These are phyloP conservation scores for Geum urbanum DNA, from an alignment of 306 rosid species.

Conservation along the genomic window DNA sequence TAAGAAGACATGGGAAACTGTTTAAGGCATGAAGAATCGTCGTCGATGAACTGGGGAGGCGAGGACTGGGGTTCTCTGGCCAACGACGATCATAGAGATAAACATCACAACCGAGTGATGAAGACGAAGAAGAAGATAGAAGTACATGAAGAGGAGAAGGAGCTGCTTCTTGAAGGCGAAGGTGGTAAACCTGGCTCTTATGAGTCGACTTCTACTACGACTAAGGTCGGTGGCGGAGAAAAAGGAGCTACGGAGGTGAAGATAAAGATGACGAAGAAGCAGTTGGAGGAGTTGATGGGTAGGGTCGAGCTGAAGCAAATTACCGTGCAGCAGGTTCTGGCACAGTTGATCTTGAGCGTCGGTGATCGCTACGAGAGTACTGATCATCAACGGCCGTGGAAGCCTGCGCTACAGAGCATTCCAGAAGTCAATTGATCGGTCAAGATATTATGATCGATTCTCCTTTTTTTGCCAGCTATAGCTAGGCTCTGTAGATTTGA, in stretches of 20 bases:
- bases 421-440: constrained; percentile 47
- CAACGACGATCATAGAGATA: background rate
- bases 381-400: constrained; percentile 51
- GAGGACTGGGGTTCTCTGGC: constrained; percentile 43
- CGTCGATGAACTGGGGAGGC: constrained; percentile 34
- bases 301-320: constrained; percentile 46
- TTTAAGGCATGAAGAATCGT: constrained; percentile 36
- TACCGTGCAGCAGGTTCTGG: constrained; percentile 51
- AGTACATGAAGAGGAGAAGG: constrained; percentile 4
- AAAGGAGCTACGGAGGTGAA: constrained; percentile 43
- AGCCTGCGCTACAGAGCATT: constrained; percentile 68
- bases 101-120: background rate
- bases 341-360: constrained; percentile 34
- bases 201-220: background rate
- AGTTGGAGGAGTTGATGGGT: constrained; percentile 50
- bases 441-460: background rate
- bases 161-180: constrained; percentile 8
- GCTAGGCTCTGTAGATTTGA: too few species aligned
- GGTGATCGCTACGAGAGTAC: constrained; percentile 26
- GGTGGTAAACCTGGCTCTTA: background rate
- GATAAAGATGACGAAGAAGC: constrained; percentile 77
- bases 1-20: constrained; percentile 68
- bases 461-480: background rate
- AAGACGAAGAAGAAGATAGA: background rate
- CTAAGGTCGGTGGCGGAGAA: background rate